Conservation (phyloP, 257 asterid genomes). For the Ehretia macrophylla region DNA sequence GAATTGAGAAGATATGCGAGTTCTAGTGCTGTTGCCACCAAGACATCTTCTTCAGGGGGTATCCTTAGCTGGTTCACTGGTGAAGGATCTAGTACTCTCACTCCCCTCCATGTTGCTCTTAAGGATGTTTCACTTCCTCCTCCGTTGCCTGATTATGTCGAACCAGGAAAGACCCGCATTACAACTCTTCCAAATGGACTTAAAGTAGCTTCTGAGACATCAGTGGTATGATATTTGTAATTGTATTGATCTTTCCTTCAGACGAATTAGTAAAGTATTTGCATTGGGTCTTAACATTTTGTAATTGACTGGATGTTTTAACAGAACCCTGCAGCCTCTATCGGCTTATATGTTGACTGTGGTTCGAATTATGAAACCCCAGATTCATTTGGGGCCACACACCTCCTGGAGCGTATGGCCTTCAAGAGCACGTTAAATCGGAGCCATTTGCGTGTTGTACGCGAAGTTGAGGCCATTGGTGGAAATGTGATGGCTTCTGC, state of each 20-base stretch:
- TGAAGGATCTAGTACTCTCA: constrained; percentile 47
- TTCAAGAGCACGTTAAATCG: constrained; percentile 80
- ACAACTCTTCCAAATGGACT: constrained; percentile 79
- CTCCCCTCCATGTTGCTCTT: constrained; percentile 78
- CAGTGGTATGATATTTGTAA: constrained; percentile 47
- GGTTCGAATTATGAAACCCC: constrained; percentile 90
- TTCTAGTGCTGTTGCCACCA: constrained; percentile 56
- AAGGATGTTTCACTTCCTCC: constrained; percentile 59
- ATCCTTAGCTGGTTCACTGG: constrained; percentile 67
- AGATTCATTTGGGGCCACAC: constrained; percentile 68
- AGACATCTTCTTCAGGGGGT: constrained; percentile 55
- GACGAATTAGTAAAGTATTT: not conserved
- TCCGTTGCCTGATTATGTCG: constrained; percentile 71
- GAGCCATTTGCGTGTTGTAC: constrained; percentile 75
- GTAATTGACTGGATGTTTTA: constrained; percentile 8
- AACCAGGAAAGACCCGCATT: constrained; percentile 64
- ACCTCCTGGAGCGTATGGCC: constrained; percentile 94
- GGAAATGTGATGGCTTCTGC: constrained; percentile 73
- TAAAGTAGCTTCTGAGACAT: constrained; percentile 71
- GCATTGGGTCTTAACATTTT: not conserved
- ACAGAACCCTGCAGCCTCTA: constrained; percentile 81
- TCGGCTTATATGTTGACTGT: constrained; percentile 82
- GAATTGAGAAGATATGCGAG: constrained; percentile 61
- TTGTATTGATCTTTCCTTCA: not conserved
- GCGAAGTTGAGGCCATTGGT: constrained; percentile 97